Base-by-base conservation (phyloP, 129 eudicot genomes). In the Scalesia atractyloides region DNA sequence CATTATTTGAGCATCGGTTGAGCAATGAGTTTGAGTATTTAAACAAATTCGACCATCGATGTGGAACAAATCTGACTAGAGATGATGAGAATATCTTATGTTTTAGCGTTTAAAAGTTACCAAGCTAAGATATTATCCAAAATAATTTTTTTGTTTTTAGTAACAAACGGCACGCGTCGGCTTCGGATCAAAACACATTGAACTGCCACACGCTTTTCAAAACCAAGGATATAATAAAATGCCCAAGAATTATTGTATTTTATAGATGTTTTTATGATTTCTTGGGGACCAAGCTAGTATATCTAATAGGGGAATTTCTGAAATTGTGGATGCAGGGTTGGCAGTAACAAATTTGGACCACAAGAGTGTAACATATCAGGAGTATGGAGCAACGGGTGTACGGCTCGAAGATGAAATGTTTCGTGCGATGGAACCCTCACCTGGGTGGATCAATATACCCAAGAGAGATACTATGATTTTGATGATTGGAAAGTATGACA, bases 381-480 rank as follows among this genome's bases (percentile, higher is more conserved):
- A 5, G 5, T 8, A 51, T 10, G 17, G n/a, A 49, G 54, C 54
- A 5, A 49, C 15, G 54, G 54, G 18, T 49, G 22, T 51, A 5
- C 47, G 44, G 6, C 46, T 49, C 22, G 47, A 22, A 9, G 61
- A 49, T 49, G 26, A 49, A 26, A 24, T 24, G 73, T 68, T 68
- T 49, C 61, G 60, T 68, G 48, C 47, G n/a, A 49, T 49, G 73
- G 24, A 68, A 68, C 47, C 33, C 61, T 68, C 62, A 44, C 73
- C 48, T 30, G 62, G 26, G 73, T 37, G 34, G 62, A 50, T 14
- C 24, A 9, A 49, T 68, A 50, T 37, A 7, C 16, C 62, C 30
- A 30, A 5, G 17, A 30, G 41, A 68, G 59, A 18, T 24, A 5
- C 47, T 49, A 49, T 48, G 22, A 49, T 0, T 33, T 26, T 22